Percentiles rank a stretch among this genome's conserved stretches.
Evolutionary conservation across 2,329 filamentous ascomycete species (phyloP).

Genomic region (Aureobasidium sp.): DNA sequence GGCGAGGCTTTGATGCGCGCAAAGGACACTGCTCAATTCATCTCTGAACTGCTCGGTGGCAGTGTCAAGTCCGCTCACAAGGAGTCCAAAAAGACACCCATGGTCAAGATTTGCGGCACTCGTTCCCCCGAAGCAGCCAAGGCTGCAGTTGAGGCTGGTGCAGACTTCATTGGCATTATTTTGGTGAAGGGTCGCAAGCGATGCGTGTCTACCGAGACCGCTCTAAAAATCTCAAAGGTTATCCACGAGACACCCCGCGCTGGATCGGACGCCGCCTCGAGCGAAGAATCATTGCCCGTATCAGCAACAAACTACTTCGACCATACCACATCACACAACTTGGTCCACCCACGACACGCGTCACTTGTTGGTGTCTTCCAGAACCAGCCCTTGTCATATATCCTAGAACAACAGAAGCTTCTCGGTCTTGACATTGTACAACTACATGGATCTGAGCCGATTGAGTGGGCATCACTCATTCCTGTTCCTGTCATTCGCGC

Average conservation of each 20-base stretch:
- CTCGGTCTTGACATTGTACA: slow-evolving; percentile 83
- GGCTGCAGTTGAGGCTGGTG: slow-evolving; percentile 74
- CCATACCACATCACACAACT: slow-evolving; percentile 37
- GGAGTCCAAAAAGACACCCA: slow-evolving; percentile 36
- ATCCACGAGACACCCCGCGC: slow-evolving; percentile 52
- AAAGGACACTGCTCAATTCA: slow-evolving; percentile 71
- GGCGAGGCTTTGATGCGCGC: slow-evolving; percentile 95
- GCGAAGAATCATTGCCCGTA: slow-evolving; percentile 14
- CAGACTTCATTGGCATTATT: slow-evolving; percentile 90
- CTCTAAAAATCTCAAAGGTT: slow-evolving; percentile 68
- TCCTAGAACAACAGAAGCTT: slow-evolving; percentile 67
- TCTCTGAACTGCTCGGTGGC: slow-evolving; percentile 68
- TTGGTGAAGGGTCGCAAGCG: slow-evolving; percentile 74
- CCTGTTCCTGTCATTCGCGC: slow-evolving; percentile 85
- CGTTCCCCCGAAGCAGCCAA: slow-evolving; percentile 71
- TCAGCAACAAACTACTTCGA: slow-evolving; percentile 64
- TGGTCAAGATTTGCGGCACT: slow-evolving; percentile 95
- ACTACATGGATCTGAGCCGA: slow-evolving; percentile 81
- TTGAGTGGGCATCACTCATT: slow-evolving; percentile 85
- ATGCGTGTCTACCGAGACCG: slow-evolving; percentile 69
- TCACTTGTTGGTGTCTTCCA: slow-evolving; percentile 90
- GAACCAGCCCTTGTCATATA: slow-evolving; percentile 75
- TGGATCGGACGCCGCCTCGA: slow-evolving; percentile 17
- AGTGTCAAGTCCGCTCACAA: slow-evolving; percentile 20
- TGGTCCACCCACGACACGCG: slow-evolving; percentile 51